Conservation (phyloP, 306 rosid species). For the Chamaecrista fasciculata region DNA sequence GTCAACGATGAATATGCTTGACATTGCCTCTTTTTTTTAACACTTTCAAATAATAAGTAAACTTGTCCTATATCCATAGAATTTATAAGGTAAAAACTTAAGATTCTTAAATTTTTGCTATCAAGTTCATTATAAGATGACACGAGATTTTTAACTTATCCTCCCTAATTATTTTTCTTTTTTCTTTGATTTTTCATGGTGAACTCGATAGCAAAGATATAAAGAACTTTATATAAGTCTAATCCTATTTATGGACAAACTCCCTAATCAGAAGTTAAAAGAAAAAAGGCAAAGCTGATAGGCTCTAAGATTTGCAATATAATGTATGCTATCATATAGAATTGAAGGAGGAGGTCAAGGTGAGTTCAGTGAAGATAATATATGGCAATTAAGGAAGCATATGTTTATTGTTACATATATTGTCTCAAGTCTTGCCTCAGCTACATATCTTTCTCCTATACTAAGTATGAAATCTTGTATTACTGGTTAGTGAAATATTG, state of each 20-base stretch:
- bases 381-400: not conserved
- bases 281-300: not conserved
- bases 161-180: too few relatives aligned
- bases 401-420: not conserved
- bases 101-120: too few relatives aligned
- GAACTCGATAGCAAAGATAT: too few relatives aligned
- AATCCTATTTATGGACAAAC: conserved; percentile 12
- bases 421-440: not conserved
- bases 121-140: too few relatives aligned
- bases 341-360: not conserved
- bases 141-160: too few relatives aligned
- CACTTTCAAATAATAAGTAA: not conserved
- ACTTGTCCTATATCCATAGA: not conserved
- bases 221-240: too few relatives aligned
- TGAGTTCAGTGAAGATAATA: not conserved
- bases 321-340: not conserved
- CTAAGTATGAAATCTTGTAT: not conserved
- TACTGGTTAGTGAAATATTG: not conserved
- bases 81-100: too few relatives aligned
- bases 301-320: not conserved
- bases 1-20: not conserved
- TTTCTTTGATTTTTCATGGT: too few relatives aligned
- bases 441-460: not conserved
- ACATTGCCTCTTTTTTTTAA: not conserved
- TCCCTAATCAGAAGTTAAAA: not conserved